These are phyloP conservation scores for Multifurca ochricompacta DNA, from an alignment of 768 basidiomycete species.

Conservation along the genomic window DNA sequence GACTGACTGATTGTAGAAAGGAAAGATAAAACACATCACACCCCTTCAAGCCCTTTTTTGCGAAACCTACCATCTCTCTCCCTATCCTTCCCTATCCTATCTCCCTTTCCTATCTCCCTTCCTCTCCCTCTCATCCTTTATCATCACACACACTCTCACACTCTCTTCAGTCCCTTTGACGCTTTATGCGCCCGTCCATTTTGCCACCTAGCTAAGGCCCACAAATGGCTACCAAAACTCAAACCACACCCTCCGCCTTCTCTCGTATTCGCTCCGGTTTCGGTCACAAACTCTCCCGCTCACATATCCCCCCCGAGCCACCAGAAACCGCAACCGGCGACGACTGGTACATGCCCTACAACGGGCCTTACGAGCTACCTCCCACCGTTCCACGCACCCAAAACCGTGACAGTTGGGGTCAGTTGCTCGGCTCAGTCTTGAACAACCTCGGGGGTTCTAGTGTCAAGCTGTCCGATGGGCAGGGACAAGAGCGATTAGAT, in stretches of 20 bases:
- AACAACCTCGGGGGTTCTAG: slow-evolving; percentile 13
- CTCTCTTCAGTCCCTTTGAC: not conserved
- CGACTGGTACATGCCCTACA: slow-evolving; percentile 61
- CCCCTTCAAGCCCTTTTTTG: slow-evolving; percentile 3
- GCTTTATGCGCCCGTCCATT: slow-evolving; percentile 3
- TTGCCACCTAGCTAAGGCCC: not conserved
- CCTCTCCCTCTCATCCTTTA: too few species aligned
- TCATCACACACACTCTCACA: too few species aligned
- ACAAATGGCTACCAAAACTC: slow-evolving; percentile 32
- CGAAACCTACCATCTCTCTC: slow-evolving; percentile 5
- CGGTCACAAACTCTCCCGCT: slow-evolving; percentile 17
- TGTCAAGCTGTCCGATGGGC: slow-evolving; percentile 2
- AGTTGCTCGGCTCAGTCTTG: slow-evolving; percentile 26
- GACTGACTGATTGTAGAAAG: too few species aligned
- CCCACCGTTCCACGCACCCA: not conserved
- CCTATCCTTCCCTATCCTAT: not conserved
- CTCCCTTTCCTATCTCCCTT: too few species aligned
- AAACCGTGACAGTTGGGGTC: slow-evolving; percentile 30
- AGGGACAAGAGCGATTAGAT: not conserved
- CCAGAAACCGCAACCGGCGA: slow-evolving; percentile 29
- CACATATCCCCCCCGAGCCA: slow-evolving; percentile 21
- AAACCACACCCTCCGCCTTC: slow-evolving; percentile 28
- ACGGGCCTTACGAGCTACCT: slow-evolving; percentile 46
- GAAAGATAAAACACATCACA: slow-evolving; percentile 9
- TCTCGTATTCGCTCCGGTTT: slow-evolving; percentile 35